phyloP scores from a whole-genome alignment of 2,329 filamentous ascomycete genomes.

The Pseudogymnoascus sp. region DNA sequence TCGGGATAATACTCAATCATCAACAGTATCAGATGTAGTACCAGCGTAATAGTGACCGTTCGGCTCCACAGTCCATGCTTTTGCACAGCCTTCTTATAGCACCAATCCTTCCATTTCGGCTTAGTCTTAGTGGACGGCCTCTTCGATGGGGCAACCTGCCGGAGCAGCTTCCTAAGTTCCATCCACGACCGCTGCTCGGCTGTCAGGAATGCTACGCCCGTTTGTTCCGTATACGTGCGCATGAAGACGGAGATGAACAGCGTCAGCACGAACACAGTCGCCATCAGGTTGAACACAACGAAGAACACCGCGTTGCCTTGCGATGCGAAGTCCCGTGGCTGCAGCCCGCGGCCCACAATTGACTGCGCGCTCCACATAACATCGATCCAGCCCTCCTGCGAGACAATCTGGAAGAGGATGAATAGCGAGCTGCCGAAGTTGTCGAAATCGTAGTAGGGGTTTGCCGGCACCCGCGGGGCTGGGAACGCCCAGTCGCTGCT shows the following conservation, averaged over 20 bases:
- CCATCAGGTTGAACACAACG: constrained; percentile 89
- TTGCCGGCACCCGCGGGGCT: constrained; percentile 70
- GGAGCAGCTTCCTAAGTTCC: constrained; percentile 81
- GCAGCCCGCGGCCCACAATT: constrained; percentile 67
- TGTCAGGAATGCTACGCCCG: constrained; percentile 90
- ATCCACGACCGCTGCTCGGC: constrained; percentile 96
- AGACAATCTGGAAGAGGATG: constrained; percentile 97
- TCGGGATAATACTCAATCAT: constrained; percentile 81
- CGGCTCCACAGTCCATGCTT: constrained; percentile 91
- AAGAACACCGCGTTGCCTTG: constrained; percentile 92
- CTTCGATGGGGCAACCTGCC: constrained; percentile 91
- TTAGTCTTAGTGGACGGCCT: constrained; percentile 72
- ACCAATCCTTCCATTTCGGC: constrained; percentile 81
- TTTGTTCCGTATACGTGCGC: constrained; percentile 99
- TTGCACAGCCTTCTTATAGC: constrained; percentile 85
- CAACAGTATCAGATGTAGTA: constrained; percentile 75
- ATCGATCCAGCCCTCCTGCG: constrained; percentile 94
- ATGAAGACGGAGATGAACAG: constrained; percentile 99
- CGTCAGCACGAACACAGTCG: constrained; percentile 92
- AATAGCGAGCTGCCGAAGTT: constrained; percentile 90
- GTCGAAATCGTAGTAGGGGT: constrained; percentile 86
- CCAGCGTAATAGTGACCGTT: constrained; percentile 67
- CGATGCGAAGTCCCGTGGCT: constrained; percentile 60
- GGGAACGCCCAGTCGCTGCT: constrained; percentile 69
- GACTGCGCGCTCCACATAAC: constrained; percentile 79